phyloP scores from a whole-genome alignment of 768 basidiomycete species.

The Pisolithus tinctorius region DNA sequence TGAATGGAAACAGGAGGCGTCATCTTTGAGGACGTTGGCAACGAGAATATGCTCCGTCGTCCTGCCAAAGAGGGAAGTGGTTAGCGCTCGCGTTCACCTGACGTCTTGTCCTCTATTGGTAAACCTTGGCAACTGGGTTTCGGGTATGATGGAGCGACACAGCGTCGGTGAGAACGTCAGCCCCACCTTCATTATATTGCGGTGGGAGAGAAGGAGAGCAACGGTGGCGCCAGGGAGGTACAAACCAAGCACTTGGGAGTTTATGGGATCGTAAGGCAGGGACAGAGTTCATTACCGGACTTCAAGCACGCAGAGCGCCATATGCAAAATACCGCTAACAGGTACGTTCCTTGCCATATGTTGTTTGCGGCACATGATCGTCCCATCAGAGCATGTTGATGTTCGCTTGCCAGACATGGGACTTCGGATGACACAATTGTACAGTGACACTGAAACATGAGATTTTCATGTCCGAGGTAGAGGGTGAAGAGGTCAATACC shows the following conservation, averaged over 20 bases:
- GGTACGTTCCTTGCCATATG: constrained; percentile 10
- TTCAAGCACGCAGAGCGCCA: constrained; percentile 3
- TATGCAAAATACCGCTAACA: constrained; percentile 13
- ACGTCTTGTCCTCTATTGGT: neutral
- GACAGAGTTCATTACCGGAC: constrained; percentile 20
- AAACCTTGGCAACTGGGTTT: neutral
- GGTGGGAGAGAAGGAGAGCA: constrained; percentile 1
- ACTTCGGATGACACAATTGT: constrained; percentile 20
- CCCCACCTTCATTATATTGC: constrained; percentile 2
- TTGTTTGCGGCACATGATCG: constrained; percentile 15
- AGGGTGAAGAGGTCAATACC: constrained; percentile 8
- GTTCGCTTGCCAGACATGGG: constrained; percentile 20
- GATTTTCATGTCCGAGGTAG: constrained; percentile 30
- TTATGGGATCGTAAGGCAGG: constrained; percentile 1
- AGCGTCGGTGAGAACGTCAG: constrained; percentile 1
- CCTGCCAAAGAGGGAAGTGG: neutral
- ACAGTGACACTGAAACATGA: constrained; percentile 23
- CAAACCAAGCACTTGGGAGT: neutral
- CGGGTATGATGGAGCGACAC: neutral
- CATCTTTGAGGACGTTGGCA: constrained; percentile 3
- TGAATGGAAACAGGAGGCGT: constrained; percentile 19
- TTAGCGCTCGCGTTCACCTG: neutral
- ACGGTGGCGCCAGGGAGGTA: neutral
- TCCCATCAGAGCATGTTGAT: constrained; percentile 23
- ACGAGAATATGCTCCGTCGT: neutral